Base-by-base conservation (phyloP, 768 basidiomycete genomes). In the Tylopilus felleus region DNA sequence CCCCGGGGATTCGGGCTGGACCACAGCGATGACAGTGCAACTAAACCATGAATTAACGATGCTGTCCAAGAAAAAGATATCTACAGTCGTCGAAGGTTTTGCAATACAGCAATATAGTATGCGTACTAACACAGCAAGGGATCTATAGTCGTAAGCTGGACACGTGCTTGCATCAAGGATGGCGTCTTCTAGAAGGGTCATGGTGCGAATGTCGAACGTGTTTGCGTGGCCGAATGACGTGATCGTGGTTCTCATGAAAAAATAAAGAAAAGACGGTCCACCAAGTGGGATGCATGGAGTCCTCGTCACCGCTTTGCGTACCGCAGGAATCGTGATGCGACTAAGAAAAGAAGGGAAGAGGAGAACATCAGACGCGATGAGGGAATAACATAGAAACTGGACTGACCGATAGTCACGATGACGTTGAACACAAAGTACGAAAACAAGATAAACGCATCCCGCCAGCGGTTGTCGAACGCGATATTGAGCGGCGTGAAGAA, bases 361-460 rank as follows among this genome's bases (percentile, higher is more conserved):
- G 9, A 2, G 0, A 12, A 19, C 7, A 25, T 57, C 33, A 58
- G 49, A 42, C 21, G 31, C 16, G 6, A 12, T 9, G 1, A 9
- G 39, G 33, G 36, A 31, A 35, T 12, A 7, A 14, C 14, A 16
- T 14, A 25, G n/a, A 5, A 21, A 19, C 21, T 0, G 1, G 4
- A 70, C 76, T 62, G 59, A 77, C 76, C 61, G 40, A 85, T 80
- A 2, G 84, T 85, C 45, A 76, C 70, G 21, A 84, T 59, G 50
- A 88, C 72, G 68, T 94, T 94, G 76, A 91, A 92, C 17, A 79
- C 80, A 52, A 84, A 76, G 69, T 75, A 89, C 7, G 83, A 74
- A 63, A 87, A 82, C 35, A 85, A 62, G 33, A 89, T 82, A 53
- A 82, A 86, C 3, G 76, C 78, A 55, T 90, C 86, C 55, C 88